These are phyloP conservation scores for Candolleomyces aberdarensis DNA, from an alignment of 768 basidiomycete species.

Conservation along the genomic window DNA sequence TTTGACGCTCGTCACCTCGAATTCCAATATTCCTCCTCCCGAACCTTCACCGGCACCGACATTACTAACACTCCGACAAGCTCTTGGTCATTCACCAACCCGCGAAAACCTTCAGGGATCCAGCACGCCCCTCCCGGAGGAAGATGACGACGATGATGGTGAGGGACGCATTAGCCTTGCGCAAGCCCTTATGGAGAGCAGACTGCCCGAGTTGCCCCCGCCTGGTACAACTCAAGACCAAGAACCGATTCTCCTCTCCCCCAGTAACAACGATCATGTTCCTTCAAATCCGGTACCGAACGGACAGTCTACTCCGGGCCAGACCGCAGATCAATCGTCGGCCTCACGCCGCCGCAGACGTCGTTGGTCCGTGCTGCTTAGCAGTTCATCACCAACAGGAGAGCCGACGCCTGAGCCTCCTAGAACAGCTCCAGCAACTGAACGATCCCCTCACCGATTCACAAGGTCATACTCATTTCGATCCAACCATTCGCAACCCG, in stretches of 20 bases:
- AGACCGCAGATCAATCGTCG: constrained; percentile 22
- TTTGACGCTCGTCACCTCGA: constrained; percentile 41
- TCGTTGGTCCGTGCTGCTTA: constrained; percentile 14
- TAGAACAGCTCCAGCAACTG: constrained; percentile 22
- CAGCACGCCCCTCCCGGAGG: constrained; percentile 38
- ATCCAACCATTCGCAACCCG: constrained; percentile 30
- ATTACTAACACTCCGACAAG: constrained; percentile 62
- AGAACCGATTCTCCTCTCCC: constrained; percentile 60
- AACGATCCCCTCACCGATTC: constrained; percentile 23
- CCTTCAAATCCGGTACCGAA: constrained; percentile 34
- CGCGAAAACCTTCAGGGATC: constrained; percentile 24
- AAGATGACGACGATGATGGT: constrained; percentile 61
- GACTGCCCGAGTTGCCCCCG: constrained; percentile 72
- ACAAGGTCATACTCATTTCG: constrained; percentile 41
- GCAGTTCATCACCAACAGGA: constrained; percentile 19
- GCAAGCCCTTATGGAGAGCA: constrained; percentile 75
- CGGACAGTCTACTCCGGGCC: constrained; percentile 23
- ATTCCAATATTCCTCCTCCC: constrained; percentile 32
- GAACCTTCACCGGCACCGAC: constrained; percentile 63
- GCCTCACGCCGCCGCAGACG: constrained; percentile 9
- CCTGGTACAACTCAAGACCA: constrained; percentile 62
- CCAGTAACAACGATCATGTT: constrained; percentile 48
- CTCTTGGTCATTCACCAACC: constrained; percentile 46
- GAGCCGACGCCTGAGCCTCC: constrained; percentile 17
- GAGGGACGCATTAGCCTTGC: constrained; percentile 69